Evolutionary conservation across 768 basidiomycete genomes (phyloP).

Genomic region (Lactarius sanguifluus): DNA sequence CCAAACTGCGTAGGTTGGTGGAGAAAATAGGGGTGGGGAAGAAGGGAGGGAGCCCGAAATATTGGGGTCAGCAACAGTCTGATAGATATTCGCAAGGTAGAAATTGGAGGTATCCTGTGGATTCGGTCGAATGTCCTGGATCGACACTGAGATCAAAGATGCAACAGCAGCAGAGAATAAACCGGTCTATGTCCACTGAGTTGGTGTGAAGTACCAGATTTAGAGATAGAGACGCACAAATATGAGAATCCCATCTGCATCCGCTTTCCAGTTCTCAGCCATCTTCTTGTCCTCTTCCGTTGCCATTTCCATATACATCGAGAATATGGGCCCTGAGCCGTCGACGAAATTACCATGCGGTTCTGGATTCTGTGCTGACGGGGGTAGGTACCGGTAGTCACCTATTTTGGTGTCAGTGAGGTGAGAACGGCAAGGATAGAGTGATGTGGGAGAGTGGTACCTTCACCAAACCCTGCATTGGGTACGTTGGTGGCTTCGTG

Average conservation of each 20-base stretch:
- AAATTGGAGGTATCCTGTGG: background rate
- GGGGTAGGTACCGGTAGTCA: background rate
- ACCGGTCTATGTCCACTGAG: background rate
- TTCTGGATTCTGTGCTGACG: background rate
- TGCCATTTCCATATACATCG: background rate
- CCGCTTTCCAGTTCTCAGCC: background rate
- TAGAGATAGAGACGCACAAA: background rate
- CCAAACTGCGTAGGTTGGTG: background rate
- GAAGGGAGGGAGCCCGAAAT: background rate
- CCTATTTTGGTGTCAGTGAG: no score
- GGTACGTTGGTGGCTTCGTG: no score
- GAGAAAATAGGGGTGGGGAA: background rate
- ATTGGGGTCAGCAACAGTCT: accelerated
- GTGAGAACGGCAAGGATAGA: no score
- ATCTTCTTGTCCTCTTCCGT: background rate
- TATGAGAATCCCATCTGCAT: background rate
- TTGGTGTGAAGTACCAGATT: no score
- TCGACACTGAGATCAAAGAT: background rate
- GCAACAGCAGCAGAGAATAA: background rate
- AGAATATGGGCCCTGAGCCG: background rate
- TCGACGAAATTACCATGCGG: background rate
- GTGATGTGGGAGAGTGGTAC: no score
- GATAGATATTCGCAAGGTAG: background rate
- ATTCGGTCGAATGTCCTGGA: background rate
- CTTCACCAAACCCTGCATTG: no score